Conservation (phyloP, 306 rosid species). For the Malus sylvestris region DNA sequence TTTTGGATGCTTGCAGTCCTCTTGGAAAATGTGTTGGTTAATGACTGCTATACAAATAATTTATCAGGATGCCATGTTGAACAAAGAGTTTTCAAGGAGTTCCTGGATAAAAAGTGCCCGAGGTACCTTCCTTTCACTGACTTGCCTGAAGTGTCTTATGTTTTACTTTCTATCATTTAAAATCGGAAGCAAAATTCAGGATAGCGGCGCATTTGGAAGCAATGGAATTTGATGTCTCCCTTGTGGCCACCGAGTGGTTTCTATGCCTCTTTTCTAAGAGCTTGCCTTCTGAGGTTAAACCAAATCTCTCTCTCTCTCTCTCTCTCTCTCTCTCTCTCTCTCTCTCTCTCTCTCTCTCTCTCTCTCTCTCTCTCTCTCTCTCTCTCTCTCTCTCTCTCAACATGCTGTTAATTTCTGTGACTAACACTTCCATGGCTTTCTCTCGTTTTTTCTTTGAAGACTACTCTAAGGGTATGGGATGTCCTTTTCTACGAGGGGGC, state of each 20-base stretch:
- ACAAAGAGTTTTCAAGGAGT: constrained; percentile 93
- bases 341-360: background rate
- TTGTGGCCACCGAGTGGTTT: constrained; percentile 98
- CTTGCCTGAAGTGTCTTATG: background rate
- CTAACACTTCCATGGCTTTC: constrained; percentile 15
- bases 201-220: constrained; percentile 76
- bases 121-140: constrained; percentile 41
- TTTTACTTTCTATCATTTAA: constrained; percentile 19
- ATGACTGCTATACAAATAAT: constrained; percentile 88
- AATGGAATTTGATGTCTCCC: constrained; percentile 90
- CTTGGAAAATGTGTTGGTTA: constrained; percentile 86
- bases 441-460: constrained; percentile 28
- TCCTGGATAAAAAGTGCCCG: constrained; percentile 74
- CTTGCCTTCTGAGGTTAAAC: constrained; percentile 84
- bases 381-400: background rate
- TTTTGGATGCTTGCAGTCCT: constrained; percentile 99
- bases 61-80: constrained; percentile 98
- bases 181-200: constrained; percentile 51
- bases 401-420: constrained; percentile 1
- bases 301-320: background rate
- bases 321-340: background rate
- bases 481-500: constrained; percentile 96
- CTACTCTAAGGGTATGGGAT: constrained; percentile 95
- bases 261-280: constrained; percentile 93
- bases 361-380: background rate